Percentiles rank a stretch among this genome's conserved stretches.
These are phyloP conservation scores for Acrocalymma vagum DNA, from an alignment of 2,329 filamentous ascomycete genomes.

Conservation along the genomic window DNA sequence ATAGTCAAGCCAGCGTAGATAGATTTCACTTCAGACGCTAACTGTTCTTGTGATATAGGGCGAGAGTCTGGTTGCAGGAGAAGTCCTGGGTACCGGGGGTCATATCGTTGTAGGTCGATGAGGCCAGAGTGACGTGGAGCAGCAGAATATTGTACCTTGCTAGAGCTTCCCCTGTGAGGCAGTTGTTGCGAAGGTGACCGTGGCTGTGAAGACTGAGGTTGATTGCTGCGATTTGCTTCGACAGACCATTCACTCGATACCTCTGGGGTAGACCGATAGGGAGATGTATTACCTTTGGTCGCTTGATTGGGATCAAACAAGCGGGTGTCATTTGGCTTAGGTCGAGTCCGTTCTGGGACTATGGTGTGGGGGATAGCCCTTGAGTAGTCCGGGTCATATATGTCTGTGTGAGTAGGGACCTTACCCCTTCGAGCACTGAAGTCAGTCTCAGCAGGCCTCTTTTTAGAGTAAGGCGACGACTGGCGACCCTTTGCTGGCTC, in stretches of 20 bases:
- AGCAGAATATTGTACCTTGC: conserved; percentile 11
- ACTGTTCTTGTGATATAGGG: conserved; percentile 78
- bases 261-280: conserved; percentile 31
- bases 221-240: conserved; percentile 26
- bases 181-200: conserved; percentile 18
- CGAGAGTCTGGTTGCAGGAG: conserved; percentile 69
- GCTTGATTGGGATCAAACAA: conserved; percentile 29
- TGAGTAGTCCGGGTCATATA: conserved; percentile 35
- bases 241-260: conserved; percentile 31
- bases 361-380: conserved; percentile 27
- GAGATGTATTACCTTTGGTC: conserved; percentile 18
- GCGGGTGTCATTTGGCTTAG: conserved; percentile 27
- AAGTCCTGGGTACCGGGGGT: conserved; percentile 49
- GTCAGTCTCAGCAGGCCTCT: conserved; percentile 39
- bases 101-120: conserved; percentile 39
- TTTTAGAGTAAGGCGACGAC: conserved; percentile 34
- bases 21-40: conserved; percentile 81
- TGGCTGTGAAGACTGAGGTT: conserved; percentile 21
- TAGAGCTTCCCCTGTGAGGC: conserved; percentile 15
- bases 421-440: conserved; percentile 34
- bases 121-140: conserved; percentile 39
- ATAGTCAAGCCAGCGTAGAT: conserved; percentile 86
- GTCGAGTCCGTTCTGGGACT: conserved; percentile 19
- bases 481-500: conserved; percentile 27
- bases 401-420: conserved; percentile 25